Base-by-base conservation (phyloP, 2,329 filamentous ascomycete genomes). In the Cordyceps farinosa region DNA sequence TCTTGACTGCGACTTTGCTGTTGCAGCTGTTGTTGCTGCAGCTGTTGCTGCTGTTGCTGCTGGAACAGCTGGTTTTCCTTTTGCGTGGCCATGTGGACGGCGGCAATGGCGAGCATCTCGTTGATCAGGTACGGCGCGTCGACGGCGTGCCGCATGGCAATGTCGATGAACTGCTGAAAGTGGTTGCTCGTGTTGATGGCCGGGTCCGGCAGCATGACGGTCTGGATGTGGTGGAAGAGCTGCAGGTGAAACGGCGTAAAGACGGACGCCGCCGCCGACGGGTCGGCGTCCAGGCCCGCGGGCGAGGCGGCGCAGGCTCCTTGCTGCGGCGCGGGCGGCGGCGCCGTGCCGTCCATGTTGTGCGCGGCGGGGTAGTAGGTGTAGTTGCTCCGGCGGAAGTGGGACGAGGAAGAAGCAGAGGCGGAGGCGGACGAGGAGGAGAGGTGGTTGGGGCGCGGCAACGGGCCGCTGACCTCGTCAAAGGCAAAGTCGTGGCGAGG, bases 41-140 rank as follows among this genome's bases (percentile, higher is more conserved):
- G 44, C 32, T 48, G 55, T 10, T 48, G 55, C 32, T 58, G 55
- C 45, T 50, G 48, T 40, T 53, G 57, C 36, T 60, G 57, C 27
- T 52, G 48, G 4, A 32, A 30, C 13, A 61, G 48, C 38, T 72
- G 64, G 72, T 75, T 52, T 71, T 68, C 58, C 15, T 61, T 61
- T 53, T 53, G 48, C 17, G 34, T 44, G 2, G 58, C 58, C 58
- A 61, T 53, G 62, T 83, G 79, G 3, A 79, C 71, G 5, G 80
- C 79, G 13, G 79, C 74, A 53, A 80, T 66, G 45, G 79, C 80
- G 11, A 83, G 74, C 5, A 81, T 53, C 66, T 81, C 74, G 62
- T 83, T 79, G 65, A 83, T 76, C 3, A 81, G 74, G 61, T 79
- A 83, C 1, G 78, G 80, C 3, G 72, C 71, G 36, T 71, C 67